These are phyloP conservation scores for Pseudozyma hubeiensis DNA, from an alignment of 1,284 basidiomycete genomes.

Conservation along the genomic window DNA sequence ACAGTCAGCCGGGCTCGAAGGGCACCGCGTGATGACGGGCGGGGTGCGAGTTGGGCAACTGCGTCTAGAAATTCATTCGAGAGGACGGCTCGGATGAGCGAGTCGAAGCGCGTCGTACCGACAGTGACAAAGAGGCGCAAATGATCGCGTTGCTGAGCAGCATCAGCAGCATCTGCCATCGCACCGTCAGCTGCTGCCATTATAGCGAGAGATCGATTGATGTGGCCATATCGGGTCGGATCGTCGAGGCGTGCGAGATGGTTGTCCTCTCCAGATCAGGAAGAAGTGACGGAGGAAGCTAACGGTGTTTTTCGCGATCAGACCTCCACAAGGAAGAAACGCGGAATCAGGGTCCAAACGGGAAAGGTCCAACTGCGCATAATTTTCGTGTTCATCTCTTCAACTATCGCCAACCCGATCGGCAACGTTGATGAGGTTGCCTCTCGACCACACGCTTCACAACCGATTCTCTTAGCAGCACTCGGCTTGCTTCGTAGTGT, in stretches of 20 bases:
- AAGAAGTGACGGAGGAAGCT: background rate
- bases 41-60: constrained; percentile 24
- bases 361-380: background rate
- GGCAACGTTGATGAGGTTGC: no score
- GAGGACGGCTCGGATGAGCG: constrained; percentile 47
- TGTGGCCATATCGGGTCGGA: background rate
- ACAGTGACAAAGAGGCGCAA: constrained; percentile 57
- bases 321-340: background rate
- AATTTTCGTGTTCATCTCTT: no score
- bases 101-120: constrained; percentile 60
- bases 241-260: no score
- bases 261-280: no score
- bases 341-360: constrained; percentile 16
- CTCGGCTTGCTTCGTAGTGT: no score
- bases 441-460: constrained; percentile 1
- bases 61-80: constrained; percentile 30
- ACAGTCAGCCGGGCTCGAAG: constrained; percentile 11
- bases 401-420: no score
- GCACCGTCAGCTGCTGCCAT: constrained; percentile 9
- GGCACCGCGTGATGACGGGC: background rate
- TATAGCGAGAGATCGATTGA: background rate
- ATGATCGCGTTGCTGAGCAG: background rate
- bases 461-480: no score
- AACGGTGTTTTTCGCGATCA: background rate
- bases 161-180: background rate